Evolutionary conservation across 257 asterid genomes (phyloP), one percentile per base, ranked within the genome.

Genomic region (Solanum corneliomulleri): DNA sequence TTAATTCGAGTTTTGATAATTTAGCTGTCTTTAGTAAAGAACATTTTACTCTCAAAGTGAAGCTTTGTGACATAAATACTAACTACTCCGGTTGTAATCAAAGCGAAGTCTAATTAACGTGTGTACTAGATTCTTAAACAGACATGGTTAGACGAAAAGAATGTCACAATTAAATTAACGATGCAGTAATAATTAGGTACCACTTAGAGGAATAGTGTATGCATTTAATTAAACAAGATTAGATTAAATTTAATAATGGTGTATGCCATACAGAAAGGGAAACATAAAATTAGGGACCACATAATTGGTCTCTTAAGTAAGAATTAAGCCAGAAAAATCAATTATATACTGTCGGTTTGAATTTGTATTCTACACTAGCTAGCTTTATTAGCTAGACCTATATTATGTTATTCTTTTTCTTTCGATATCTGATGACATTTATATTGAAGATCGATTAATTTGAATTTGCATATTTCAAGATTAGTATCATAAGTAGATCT

Each of bases 241-340:
- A 80, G 39, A 42, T 20, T 10, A 70, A 18, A 47, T 47, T 47
- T 49, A 80, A 80, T 80, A 47, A 49, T 80, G 20, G 20, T 80
- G 82, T 77, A 49, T 90, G 94, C 74, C 84, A 92, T 72, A 87
- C 91, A 85, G 70, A 76, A 89, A 87, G 72, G 92, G 95, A 87
- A 93, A 92, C 98, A 95, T 64, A 85, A 88, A 62, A 70, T 89
- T 90, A 88, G 94, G 95, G 96, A 94, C 96, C 98, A 93, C 97
- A 88, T 92, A 86, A 94, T 91, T 92, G 93, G 96, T 92, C 95
- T 86, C 91, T 93, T 90, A 33, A 85, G 85, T 80, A 11, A 47
- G 69, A 47, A 80, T 31, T 80, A 80, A 80, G 85, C 18, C 44
- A 49, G 62, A 18, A 52, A 80, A 80, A 29, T 29, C 31, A 49